phyloP scores from a whole-genome alignment of 208 protist genomes.

The Trypanosomatidae sp. region DNA sequence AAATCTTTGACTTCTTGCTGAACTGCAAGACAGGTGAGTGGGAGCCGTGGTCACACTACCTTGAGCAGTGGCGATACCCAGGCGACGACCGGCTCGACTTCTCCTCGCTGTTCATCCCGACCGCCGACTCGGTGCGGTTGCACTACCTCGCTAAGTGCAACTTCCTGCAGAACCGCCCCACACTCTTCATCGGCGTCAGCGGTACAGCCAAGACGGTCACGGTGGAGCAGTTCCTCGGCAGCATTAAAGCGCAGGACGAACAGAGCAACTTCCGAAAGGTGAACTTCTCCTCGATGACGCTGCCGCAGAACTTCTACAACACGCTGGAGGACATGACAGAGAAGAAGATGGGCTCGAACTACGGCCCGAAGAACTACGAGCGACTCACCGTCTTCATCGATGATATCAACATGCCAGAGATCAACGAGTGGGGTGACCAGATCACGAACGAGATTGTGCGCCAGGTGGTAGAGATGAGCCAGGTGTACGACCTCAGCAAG shows the following conservation, averaged over 20 bases:
- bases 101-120: conserved; percentile 96
- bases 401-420: conserved; percentile 97
- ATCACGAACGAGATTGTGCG: conserved; percentile 96
- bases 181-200: conserved; percentile 92
- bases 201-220: conserved; percentile 97
- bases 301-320: conserved; percentile 93
- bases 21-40: conserved; percentile 91
- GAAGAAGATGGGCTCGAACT: conserved; percentile 94
- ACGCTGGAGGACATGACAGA: conserved; percentile 94
- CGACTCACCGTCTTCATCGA: conserved; percentile 94
- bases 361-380: conserved; percentile 94
- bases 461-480: conserved; percentile 89
- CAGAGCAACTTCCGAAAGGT: conserved; percentile 92
- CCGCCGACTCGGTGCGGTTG: conserved; percentile 95
- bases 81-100: conserved; percentile 93
- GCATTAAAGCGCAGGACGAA: conserved; percentile 73
- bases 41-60: conserved; percentile 82
- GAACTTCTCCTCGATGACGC: conserved; percentile 95
- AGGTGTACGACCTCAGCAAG: conserved; percentile 89
- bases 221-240: conserved; percentile 90
- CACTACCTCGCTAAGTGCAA: conserved; percentile 93
- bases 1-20: conserved; percentile 95
- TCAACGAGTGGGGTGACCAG: conserved; percentile 96
- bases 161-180: conserved; percentile 80
- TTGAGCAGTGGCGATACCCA: conserved; percentile 94